Base-by-base conservation (phyloP, 2,329 filamentous ascomycete genomes). In the Phialophora expanda region DNA sequence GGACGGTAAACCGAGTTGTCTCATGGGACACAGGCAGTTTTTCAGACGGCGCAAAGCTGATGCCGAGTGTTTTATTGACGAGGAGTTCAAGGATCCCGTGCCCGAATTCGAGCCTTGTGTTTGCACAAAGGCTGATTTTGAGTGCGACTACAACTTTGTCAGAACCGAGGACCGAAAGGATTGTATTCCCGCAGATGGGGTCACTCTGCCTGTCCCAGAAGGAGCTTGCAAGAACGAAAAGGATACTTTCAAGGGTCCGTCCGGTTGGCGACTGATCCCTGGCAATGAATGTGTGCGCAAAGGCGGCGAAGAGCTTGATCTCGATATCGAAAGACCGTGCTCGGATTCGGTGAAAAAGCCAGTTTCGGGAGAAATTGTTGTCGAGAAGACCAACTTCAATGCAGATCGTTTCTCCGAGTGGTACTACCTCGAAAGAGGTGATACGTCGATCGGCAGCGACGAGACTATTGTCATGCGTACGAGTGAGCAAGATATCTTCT, bases 1-100 rank as follows among this genome's bases (percentile, higher is more conserved):
- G 32, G 86, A 97, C 24, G 90, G 90, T 34, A 86, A 96, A 59
- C 86, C 93, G 2, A 91, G 89, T 58, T 99, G 95, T 76, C 83
- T 99, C 70, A 98, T 99, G 94, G 95, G 95, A 22, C 93, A 97
- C 76, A 96, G 89, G 74, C 94, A 98, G 76, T 92, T 86, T 68
- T 99, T 90, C 78, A 85, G 83, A 62, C 88, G 95, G 69, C 89
- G 95, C 72, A 98, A 96, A 82, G 90, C 92, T 76, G 86, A 91
- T 72, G 90, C 91, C 20, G 87, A 96, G 67, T 99, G 96, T 78
- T 96, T 97, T 76, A 85, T 98, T 72, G 90, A 91, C 72, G 84
- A 91, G 66, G 87, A 94, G 61, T 97, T 97, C 80, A 88, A 92
- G 74, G 90, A 95, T 69, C 88, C 91, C 0, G 79, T 86, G 38